Percentiles rank a stretch among this genome's conserved stretches.
Evolutionary conservation across 1,284 basidiomycete genomes (phyloP).

Genomic region (Polyporus tsugae): DNA sequence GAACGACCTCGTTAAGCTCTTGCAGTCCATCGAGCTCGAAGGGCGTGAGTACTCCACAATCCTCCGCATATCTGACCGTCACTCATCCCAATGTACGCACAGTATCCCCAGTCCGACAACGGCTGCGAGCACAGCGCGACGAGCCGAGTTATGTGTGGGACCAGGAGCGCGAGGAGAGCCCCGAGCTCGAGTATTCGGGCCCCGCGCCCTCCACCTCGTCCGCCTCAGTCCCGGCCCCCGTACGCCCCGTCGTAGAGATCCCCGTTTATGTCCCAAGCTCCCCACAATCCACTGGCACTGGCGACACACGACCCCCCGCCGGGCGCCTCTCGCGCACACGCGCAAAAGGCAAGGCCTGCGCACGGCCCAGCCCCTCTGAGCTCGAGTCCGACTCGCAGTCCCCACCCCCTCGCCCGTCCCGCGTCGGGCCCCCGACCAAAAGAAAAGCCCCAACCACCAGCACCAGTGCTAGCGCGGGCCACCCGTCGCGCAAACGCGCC

Average conservation of each 20-base stretch:
- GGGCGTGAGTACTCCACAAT: conserved; percentile 22
- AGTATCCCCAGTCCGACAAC: conserved; percentile 25
- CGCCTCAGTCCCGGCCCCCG: neutral
- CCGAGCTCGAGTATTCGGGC: conserved; percentile 21
- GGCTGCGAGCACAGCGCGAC: conserved; percentile 13
- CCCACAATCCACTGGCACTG: too few relatives aligned
- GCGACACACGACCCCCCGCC: neutral
- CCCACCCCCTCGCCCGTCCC: neutral
- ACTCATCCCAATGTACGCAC: neutral
- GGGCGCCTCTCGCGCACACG: neutral
- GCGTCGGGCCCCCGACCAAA: neutral
- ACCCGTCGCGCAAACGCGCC: conserved; percentile 1
- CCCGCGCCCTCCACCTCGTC: neutral
- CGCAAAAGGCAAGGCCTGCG: conserved; percentile 1
- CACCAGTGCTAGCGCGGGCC: neutral
- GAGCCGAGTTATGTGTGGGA: neutral
- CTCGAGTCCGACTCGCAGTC: neutral
- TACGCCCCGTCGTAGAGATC: conserved; percentile 22
- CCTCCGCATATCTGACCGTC: neutral
- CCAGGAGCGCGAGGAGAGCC: conserved; percentile 17
- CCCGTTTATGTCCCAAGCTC: neutral
- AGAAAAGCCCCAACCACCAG: neutral
- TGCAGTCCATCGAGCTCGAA: conserved; percentile 29
- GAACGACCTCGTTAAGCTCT: conserved; percentile 22
- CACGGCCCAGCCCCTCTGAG: conserved; percentile 2